Evolutionary conservation across 345 rosid genomes (phyloP).

Genomic region (Syzygium grande): DNA sequence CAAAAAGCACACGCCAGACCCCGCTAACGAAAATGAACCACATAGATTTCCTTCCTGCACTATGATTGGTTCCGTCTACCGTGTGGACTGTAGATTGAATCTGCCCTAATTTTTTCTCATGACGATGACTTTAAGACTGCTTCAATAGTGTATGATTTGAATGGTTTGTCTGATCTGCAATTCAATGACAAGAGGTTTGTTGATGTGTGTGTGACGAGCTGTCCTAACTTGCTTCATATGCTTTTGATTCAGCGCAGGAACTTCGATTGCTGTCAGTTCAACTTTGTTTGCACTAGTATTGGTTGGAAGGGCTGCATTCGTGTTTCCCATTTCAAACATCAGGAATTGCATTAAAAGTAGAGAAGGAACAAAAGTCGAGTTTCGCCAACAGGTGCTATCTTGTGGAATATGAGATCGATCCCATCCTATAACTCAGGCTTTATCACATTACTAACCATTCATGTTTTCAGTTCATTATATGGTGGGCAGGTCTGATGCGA

Average conservation of each 20-base stretch:
- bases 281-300: slow-evolving; percentile 37
- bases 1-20: neutral
- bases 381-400: slow-evolving; percentile 40
- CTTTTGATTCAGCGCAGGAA: slow-evolving; percentile 18
- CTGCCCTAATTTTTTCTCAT: neutral
- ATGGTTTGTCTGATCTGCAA: neutral
- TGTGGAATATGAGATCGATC: neutral
- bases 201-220: neutral
- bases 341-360: slow-evolving; percentile 19
- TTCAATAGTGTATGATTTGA: neutral
- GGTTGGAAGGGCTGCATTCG: slow-evolving; percentile 61
- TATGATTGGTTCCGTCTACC: neutral
- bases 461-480: slow-evolving; percentile 46
- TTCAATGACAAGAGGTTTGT: neutral
- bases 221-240: neutral
- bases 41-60: neutral
- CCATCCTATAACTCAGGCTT: neutral
- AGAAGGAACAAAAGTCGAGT: slow-evolving; percentile 23
- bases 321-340: slow-evolving; percentile 48
- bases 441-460: neutral
- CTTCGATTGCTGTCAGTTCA: slow-evolving; percentile 40
- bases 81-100: neutral
- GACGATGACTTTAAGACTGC: neutral
- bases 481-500: slow-evolving; percentile 86
- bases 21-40: neutral